Base-by-base conservation (phyloP, 805 yeast species). In the Teunomyces aglyptinius region DNA sequence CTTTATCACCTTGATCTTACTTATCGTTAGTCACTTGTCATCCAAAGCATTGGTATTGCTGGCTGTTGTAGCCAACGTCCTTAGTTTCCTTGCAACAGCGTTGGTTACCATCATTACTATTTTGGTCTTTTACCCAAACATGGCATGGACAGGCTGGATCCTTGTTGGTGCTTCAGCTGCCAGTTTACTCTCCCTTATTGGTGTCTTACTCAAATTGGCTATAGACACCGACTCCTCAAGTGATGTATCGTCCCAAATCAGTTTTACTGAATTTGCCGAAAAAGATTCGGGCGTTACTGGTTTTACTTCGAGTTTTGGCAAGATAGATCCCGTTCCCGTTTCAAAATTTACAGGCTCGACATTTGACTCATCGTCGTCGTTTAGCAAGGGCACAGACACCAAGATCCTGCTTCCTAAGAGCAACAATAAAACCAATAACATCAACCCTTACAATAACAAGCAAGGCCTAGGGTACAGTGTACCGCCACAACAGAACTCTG, bases 61-160 rank as follows among this genome's bases (percentile, higher is more conserved):
- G 31, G 71, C 78, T 22, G 61, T 83, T 26, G 53, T 78, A 1
- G 59, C 80, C 35, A 59, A 78, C 13, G 49, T 78, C 19, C 35
- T 85, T 8, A 70, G 83, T 0, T 82, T 85, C 59, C 49, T 81
- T 12, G 70, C 77, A 8, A 66, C 88, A 7, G 75, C 84, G 1
- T 52, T 85, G 34, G 65, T 77, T 19, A 78, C 85, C 45, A 64
- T 86, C 8, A 75, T 82, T 24, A 69, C 71, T 0, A 73, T 85
- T 32, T 56, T 87, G 42, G 66, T 81, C 12, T 86, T 83, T 60
- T 77, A 72, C 54, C 94, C 94, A 6, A 70, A 82, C 50, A 72
- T 84, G 13, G 65, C 73, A 5, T 86, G 91, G 91, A 74, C 82
- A n/a, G 74, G 83, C 6, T 86, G 92, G 91, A 60, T 83, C 28